Evolutionary conservation across 371 early-diverging fungal genomes (phyloP).

Genomic region (Actinomucor elegans): DNA sequence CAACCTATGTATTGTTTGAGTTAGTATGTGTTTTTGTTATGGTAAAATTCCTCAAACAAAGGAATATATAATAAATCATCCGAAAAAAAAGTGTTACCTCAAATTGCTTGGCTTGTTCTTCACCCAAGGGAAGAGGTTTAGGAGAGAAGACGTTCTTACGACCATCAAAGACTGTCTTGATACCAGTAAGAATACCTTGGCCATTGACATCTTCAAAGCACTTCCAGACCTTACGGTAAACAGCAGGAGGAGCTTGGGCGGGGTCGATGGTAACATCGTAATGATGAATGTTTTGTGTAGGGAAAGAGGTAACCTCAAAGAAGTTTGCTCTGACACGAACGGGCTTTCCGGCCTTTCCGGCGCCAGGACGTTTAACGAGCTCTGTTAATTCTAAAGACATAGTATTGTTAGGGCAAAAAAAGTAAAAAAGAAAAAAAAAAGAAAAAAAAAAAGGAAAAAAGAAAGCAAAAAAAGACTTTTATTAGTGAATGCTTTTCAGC

Average conservation of each 20-base stretch:
- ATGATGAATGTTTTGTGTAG: constrained; percentile 43
- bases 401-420: background rate
- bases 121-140: constrained; percentile 39
- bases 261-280: constrained; percentile 40
- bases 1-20: constrained; percentile 38
- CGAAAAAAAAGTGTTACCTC: constrained; percentile 30
- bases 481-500: background rate
- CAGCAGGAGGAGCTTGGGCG: constrained; percentile 38
- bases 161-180: constrained; percentile 54
- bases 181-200: constrained; percentile 29
- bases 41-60: background rate
- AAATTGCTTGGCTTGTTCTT: constrained; percentile 39
- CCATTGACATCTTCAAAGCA: constrained; percentile 38
- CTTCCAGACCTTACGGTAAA: constrained; percentile 51
- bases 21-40: background rate
- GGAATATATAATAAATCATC: background rate
- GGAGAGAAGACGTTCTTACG: constrained; percentile 50
- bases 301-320: constrained; percentile 48
- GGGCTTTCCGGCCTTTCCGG: constrained; percentile 29
- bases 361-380: constrained; percentile 34
- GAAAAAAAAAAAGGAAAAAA: constrained; percentile 3
- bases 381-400: constrained; percentile 40
- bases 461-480: background rate
- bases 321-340: constrained; percentile 39
- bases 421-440: constrained; percentile 4